phyloP scores from a whole-genome alignment of 2,329 filamentous ascomycete genomes.

The Colletotrichum eremochloae region DNA sequence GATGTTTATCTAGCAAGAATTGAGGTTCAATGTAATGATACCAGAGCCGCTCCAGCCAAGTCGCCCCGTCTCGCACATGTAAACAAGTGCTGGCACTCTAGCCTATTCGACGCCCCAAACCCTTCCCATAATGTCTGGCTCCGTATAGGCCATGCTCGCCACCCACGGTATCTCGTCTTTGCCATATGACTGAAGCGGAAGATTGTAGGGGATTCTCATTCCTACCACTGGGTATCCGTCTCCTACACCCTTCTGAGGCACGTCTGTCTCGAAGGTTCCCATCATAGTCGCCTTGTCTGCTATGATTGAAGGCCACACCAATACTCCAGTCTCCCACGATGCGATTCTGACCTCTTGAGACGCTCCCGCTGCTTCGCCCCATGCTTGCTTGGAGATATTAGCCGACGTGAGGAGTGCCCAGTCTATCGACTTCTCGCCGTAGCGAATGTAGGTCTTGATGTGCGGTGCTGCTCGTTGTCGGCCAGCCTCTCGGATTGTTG shows the following conservation, averaged over 20 bases:
- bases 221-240: slow-evolving; percentile 66
- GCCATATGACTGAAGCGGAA: slow-evolving; percentile 78
- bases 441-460: slow-evolving; percentile 90
- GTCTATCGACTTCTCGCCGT: slow-evolving; percentile 70
- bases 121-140: slow-evolving; percentile 72
- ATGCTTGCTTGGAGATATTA: slow-evolving; percentile 91
- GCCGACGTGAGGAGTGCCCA: slow-evolving; percentile 93
- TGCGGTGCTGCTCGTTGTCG: slow-evolving; percentile 83
- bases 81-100: background rate
- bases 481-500: slow-evolving; percentile 62
- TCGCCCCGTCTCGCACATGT: slow-evolving; percentile 1
- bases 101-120: slow-evolving; percentile 50
- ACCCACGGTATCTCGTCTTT: slow-evolving; percentile 81
- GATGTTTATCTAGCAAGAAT: slow-evolving; percentile 11
- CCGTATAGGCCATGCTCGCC: slow-evolving; percentile 69
- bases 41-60: slow-evolving; percentile 16
- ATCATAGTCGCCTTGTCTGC: slow-evolving; percentile 70
- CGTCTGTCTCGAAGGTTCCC: slow-evolving; percentile 75
- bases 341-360: slow-evolving; percentile 76
- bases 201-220: slow-evolving; percentile 84
- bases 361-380: slow-evolving; percentile 75
- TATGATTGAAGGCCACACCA: slow-evolving; percentile 81
- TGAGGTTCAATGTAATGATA: slow-evolving; percentile 39
- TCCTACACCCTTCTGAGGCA: slow-evolving; percentile 53
- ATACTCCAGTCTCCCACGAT: slow-evolving; percentile 86